Evolutionary conservation across 2,329 filamentous ascomycete species (phyloP).

Genomic region (Dactylellina leptospora): DNA sequence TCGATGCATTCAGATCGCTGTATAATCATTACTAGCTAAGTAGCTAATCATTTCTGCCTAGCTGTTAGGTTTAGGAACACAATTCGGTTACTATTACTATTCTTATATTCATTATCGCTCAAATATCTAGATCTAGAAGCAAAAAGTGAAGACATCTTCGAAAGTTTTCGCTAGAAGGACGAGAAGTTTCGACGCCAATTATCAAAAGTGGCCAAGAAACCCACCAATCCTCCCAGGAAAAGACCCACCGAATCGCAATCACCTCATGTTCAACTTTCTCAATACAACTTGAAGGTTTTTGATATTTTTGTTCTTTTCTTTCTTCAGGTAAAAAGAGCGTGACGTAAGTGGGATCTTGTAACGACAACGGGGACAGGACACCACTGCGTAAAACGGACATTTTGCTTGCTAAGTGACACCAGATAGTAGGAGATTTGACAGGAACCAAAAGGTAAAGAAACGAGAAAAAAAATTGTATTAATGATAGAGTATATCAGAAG

Average conservation of each 20-base stretch:
- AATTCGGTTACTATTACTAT: too few relatives aligned
- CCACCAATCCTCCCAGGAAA: not conserved
- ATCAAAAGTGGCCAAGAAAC: slow-evolving; percentile 14
- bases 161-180: not conserved
- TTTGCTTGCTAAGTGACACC: slow-evolving; percentile 42
- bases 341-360: not conserved
- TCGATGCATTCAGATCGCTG: too few relatives aligned
- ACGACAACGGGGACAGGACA: slow-evolving; percentile 18
- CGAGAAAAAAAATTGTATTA: slow-evolving; percentile 27
- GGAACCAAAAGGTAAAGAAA: slow-evolving; percentile 16
- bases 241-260: not conserved
- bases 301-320: not conserved
- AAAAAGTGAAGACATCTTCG: not conserved
- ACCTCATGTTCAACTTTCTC: slow-evolving; percentile 4
- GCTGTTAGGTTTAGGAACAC: too few relatives aligned
- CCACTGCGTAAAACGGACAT: slow-evolving; percentile 14
- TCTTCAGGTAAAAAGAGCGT: slow-evolving; percentile 26
- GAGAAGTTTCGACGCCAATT: slow-evolving; percentile 3
- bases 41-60: too few relatives aligned
- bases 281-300: slow-evolving; percentile 20
- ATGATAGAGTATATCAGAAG: slow-evolving; percentile 48
- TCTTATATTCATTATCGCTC: not conserved
- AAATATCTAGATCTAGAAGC: not conserved
- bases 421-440: slow-evolving; percentile 21
- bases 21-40: too few relatives aligned